Evolutionary conservation across 495 filamentous ascomycete genomes (phyloP).

Genomic region (Cercophora newfieldiana): DNA sequence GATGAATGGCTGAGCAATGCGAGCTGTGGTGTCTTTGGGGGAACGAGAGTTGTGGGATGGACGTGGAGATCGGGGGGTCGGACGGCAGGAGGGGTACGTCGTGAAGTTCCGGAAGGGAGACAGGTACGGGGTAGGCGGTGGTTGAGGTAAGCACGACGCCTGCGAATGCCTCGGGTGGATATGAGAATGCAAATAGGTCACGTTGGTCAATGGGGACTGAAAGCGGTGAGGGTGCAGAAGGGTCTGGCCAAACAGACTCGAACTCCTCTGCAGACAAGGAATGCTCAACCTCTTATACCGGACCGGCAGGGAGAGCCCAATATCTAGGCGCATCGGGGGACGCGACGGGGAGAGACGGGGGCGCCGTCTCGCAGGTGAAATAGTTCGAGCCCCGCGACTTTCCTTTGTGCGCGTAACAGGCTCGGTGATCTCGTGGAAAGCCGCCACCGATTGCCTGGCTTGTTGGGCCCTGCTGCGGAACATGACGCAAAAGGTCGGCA

Average conservation of each 20-base stretch:
- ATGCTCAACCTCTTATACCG: constrained; percentile 21
- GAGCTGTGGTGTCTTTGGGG: not conserved
- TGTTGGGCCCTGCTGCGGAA: constrained; percentile 1
- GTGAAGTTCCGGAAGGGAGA: not conserved
- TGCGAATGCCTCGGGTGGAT: constrained; percentile 19
- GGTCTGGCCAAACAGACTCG: constrained; percentile 8
- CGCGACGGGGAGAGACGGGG: not conserved
- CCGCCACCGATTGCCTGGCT: not conserved
- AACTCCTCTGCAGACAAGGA: constrained; percentile 12
- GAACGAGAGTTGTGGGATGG: not conserved
- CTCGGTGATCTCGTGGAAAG: constrained; percentile 5
- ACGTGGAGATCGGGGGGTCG: not conserved
- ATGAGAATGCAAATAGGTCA: constrained; percentile 20
- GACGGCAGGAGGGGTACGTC: not conserved
- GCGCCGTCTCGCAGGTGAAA: not conserved
- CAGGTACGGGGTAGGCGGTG: not conserved
- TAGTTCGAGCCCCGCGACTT: not conserved
- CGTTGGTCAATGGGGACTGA: constrained; percentile 20
- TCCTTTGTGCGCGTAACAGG: not conserved
- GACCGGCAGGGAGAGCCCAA: constrained; percentile 6
- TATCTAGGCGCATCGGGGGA: constrained; percentile 6
- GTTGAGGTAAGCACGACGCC: not conserved
- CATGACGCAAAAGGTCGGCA: constrained; percentile 31
- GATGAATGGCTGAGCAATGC: constrained; percentile 7
- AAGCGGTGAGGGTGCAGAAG: constrained; percentile 20